phyloP scores from a whole-genome alignment of 2,329 filamentous ascomycete genomes.

The Fusarium drepaniforme region DNA sequence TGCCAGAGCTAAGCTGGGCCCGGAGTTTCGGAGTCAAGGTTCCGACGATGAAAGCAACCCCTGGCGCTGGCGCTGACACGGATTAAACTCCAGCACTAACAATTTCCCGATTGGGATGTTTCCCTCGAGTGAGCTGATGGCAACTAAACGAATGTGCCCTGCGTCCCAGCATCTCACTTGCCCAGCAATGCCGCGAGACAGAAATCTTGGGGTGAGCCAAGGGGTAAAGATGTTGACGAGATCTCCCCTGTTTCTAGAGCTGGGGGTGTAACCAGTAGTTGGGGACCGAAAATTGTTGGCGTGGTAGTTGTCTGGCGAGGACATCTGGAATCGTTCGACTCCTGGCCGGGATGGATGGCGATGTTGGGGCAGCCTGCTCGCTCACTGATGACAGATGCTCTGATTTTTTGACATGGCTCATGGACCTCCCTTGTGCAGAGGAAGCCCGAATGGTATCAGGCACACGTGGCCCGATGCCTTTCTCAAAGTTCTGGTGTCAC shows the following conservation, averaged over 20 bases:
- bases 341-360: constrained; percentile 19
- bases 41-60: constrained; percentile 27
- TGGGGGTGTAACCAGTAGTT: constrained; percentile 18
- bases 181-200: background rate
- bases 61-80: constrained; percentile 31
- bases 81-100: constrained; percentile 35
- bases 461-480: constrained; percentile 10
- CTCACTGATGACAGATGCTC: constrained; percentile 32
- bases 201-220: constrained; percentile 12
- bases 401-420: constrained; percentile 32
- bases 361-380: constrained; percentile 20
- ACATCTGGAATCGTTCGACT: constrained; percentile 39
- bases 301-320: constrained; percentile 27
- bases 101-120: constrained; percentile 28
- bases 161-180: background rate
- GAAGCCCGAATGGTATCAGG: background rate
- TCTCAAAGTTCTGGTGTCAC: constrained; percentile 1
- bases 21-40: constrained; percentile 36
- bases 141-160: background rate
- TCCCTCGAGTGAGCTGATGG: background rate
- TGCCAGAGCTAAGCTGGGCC: constrained; percentile 11
- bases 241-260: constrained; percentile 11
- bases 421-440: background rate
- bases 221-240: constrained; percentile 7
- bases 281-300: constrained; percentile 36